Base-by-base conservation (phyloP, 2,329 filamentous ascomycete genomes). In the Thermothelomyces thermophilus region DNA sequence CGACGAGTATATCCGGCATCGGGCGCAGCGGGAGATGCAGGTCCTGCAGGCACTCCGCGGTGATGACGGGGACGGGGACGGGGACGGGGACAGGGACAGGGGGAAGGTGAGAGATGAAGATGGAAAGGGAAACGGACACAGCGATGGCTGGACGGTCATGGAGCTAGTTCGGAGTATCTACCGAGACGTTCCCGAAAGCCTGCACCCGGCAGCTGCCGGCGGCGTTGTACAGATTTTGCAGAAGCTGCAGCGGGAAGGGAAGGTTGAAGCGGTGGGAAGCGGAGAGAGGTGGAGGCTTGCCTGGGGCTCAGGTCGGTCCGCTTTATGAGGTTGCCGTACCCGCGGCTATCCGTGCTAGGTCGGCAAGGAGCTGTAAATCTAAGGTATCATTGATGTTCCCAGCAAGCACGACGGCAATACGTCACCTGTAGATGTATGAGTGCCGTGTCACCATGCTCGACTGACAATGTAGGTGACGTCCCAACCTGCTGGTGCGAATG, bases 101-200 rank as follows among this genome's bases (percentile, higher is more conserved):
- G n/a, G n/a, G n/a, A n/a, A n/a, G n/a, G n/a, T n/a, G n/a, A n/a
- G n/a, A n/a, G n/a, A n/a, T n/a, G n/a, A n/a, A n/a, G n/a, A n/a
- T n/a, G n/a, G 24, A 35, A 36, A 5, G 34, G 45, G 37, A 24
- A 60, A 58, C 28, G 58, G 60, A n/a, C n/a, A n/a, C n/a, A n/a
- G n/a, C n/a, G 13, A 66, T 69, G 51, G 65, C 0, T 89, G 85
- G 86, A 80, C 77, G 6, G 75, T 82, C 8, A 84, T 89, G 77
- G 87, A 91, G 51, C 73, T 97, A 56, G 91, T 96, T n/a, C 87
- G 86, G 66, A 72, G 86, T 28, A 88, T 98, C 30, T 98, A 98
- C 65, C 77, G 75, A 46, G 83, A 88, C 60, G 83, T 95, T 19
- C 84, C 87, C 0, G 81, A 86, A 64, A 80, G 75, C 60, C 71